A percentile compares a stretch with the other conserved stretches of the same genome.
Evolutionary conservation across 768 basidiomycete species (phyloP).

Genomic region (Kwoniella sp.): DNA sequence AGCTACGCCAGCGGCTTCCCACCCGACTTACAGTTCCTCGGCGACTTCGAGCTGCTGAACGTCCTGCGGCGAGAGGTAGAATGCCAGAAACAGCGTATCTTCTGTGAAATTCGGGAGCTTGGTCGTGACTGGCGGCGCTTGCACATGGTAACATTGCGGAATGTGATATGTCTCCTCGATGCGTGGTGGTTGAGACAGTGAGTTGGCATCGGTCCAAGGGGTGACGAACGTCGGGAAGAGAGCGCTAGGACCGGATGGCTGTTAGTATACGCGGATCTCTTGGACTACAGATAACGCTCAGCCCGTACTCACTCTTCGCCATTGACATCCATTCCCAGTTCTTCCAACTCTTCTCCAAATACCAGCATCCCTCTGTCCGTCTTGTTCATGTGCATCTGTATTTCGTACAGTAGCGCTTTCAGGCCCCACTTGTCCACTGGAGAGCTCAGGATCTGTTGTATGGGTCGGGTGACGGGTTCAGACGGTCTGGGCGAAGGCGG

Average conservation of each 20-base stretch:
- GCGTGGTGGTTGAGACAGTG: slow-evolving; percentile 46
- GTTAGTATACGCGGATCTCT: background rate
- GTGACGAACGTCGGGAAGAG: slow-evolving; percentile 91
- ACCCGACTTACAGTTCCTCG: slow-evolving; percentile 86
- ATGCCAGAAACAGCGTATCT: slow-evolving; percentile 97
- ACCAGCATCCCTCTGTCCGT: slow-evolving; percentile 78
- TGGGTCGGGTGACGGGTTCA: slow-evolving; percentile 55
- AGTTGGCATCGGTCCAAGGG: slow-evolving; percentile 84
- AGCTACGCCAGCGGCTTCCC: too few species aligned
- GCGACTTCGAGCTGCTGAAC: slow-evolving; percentile 82
- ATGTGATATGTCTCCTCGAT: slow-evolving; percentile 90
- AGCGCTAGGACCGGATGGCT: slow-evolving; percentile 55
- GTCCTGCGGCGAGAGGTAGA: slow-evolving; percentile 89
- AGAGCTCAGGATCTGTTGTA: slow-evolving; percentile 84
- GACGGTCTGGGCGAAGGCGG: slow-evolving; percentile 15
- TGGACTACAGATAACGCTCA: background rate
- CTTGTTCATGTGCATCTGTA: slow-evolving; percentile 62
- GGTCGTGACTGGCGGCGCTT: slow-evolving; percentile 66
- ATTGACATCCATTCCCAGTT: slow-evolving; percentile 85
- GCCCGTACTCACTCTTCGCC: slow-evolving; percentile 64
- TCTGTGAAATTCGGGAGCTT: slow-evolving; percentile 65
- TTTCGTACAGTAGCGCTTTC: slow-evolving; percentile 67
- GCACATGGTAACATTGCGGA: slow-evolving; percentile 87
- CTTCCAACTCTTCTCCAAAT: slow-evolving; percentile 85
- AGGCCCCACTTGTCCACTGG: slow-evolving; percentile 96